Conservation (phyloP, 148 eudicot genomes). For the Silene uniflora region DNA sequence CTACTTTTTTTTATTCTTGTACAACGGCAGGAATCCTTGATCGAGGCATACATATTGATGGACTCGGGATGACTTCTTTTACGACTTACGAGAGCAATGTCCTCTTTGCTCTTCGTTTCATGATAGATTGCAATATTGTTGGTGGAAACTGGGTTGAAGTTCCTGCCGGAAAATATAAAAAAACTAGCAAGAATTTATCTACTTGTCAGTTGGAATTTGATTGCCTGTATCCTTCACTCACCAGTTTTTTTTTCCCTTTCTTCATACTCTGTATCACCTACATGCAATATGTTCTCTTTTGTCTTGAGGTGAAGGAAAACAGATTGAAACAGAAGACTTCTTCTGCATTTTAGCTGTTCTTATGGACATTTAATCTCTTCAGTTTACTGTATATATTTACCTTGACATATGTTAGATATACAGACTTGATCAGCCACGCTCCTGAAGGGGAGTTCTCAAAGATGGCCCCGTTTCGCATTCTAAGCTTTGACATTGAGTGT, state of each 20-base stretch:
- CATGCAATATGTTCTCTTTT: not conserved
- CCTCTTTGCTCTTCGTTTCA: slow-evolving; percentile 91
- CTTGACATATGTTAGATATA: slow-evolving; percentile 51
- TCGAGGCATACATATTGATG: slow-evolving; percentile 88
- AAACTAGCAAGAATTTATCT: slow-evolving; percentile 51
- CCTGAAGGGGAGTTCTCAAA: slow-evolving; percentile 93
- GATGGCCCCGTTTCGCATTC: slow-evolving; percentile 97
- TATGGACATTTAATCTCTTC: not conserved
- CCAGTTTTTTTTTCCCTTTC: not conserved
- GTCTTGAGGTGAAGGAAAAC: slow-evolving; percentile 2
- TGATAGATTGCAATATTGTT: slow-evolving; percentile 91
- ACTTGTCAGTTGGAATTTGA: slow-evolving; percentile 91
- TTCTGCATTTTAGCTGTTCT: not conserved
- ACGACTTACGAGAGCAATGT: slow-evolving; percentile 93
- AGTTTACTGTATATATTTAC: slow-evolving; percentile 11
- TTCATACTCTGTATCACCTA: not conserved
- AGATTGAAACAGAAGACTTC: not conserved
- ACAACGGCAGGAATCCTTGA: slow-evolving; percentile 74
- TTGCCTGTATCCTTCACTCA: slow-evolving; percentile 75
- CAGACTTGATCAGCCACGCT: slow-evolving; percentile 81
- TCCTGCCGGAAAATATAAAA: slow-evolving; percentile 68
- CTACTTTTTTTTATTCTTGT: not conserved
- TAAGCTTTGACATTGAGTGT: slow-evolving; percentile 98
- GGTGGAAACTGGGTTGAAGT: slow-evolving; percentile 99
- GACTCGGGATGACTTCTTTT: slow-evolving; percentile 84